These are phyloP conservation scores for Aquanectria penicillioides DNA, from an alignment of 2,329 filamentous ascomycete species.

Conservation along the genomic window DNA sequence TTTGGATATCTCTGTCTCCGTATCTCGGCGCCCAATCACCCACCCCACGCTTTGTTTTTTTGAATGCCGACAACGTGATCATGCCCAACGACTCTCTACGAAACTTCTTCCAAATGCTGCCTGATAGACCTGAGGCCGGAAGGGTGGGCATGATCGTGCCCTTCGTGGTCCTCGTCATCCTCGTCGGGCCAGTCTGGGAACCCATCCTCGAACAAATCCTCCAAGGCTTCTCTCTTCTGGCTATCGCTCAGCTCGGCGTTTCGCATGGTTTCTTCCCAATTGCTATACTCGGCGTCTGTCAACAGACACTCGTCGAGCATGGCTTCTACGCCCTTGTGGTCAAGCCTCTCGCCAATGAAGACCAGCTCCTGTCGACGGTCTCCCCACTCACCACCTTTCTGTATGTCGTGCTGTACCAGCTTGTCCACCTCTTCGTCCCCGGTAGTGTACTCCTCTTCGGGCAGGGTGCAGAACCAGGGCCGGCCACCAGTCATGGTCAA, in stretches of 20 bases:
- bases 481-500: slow-evolving; percentile 66
- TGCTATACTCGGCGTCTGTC: slow-evolving; percentile 65
- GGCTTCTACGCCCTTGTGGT: slow-evolving; percentile 59
- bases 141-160: slow-evolving; percentile 33
- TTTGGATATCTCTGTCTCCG: too few species aligned
- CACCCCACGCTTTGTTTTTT: not conserved
- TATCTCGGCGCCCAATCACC: too few species aligned
- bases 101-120: slow-evolving; percentile 34
- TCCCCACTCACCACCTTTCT: slow-evolving; percentile 70
- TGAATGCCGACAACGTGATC: too few species aligned
- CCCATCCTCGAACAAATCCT: slow-evolving; percentile 66
- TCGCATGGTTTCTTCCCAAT: slow-evolving; percentile 64
- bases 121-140: slow-evolving; percentile 32
- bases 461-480: slow-evolving; percentile 68
- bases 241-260: slow-evolving; percentile 47
- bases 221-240: slow-evolving; percentile 57
- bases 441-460: slow-evolving; percentile 60
- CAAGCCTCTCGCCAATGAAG: slow-evolving; percentile 75
- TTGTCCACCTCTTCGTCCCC: slow-evolving; percentile 58
- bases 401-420: slow-evolving; percentile 60
- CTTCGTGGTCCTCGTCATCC: slow-evolving; percentile 47
- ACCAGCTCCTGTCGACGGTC: slow-evolving; percentile 78
- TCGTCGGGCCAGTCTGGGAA: slow-evolving; percentile 66
- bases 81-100: not conserved
- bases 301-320: slow-evolving; percentile 70